Conservation (phyloP, 2,329 filamentous ascomycete species). For the Graphilbum ipis-grandicollis region DNA sequence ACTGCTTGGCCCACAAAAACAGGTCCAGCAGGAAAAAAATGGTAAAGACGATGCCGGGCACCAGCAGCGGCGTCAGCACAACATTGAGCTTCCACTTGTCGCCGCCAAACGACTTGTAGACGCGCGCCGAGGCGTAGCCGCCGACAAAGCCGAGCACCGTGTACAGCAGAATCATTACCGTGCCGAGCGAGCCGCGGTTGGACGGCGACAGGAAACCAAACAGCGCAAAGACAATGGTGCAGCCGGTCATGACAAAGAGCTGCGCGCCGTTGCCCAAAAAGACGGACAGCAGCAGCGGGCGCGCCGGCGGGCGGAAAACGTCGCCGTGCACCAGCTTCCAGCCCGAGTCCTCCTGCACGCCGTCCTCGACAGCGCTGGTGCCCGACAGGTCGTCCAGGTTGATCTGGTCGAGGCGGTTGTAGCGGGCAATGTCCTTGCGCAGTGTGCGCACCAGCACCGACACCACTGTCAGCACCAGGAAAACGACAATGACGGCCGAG, state of each 20-base stretch:
- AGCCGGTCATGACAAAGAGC: conserved; percentile 92
- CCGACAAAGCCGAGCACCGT: conserved; percentile 85
- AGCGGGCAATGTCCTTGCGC: conserved; percentile 87
- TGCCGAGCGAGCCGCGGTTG: conserved; percentile 84
- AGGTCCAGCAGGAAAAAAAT: conserved; percentile 89
- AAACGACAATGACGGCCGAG: conserved; percentile 85
- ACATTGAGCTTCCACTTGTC: conserved; percentile 94
- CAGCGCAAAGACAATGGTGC: conserved; percentile 84
- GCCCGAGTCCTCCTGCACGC: conserved; percentile 90
- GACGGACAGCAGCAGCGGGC: conserved; percentile 69
- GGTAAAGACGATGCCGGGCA: conserved; percentile 72
- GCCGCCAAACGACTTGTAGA: conserved; percentile 90
- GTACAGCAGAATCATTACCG: conserved; percentile 84
- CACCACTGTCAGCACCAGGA: conserved; percentile 77
- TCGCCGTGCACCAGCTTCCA: conserved; percentile 98
- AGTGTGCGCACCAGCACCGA: conserved; percentile 82
- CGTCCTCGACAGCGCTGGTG: conserved; percentile 66
- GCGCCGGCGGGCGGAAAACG: conserved; percentile 77
- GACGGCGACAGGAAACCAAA: conserved; percentile 91
- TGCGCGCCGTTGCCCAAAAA: conserved; percentile 88
- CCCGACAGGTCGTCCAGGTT: conserved; percentile 78
- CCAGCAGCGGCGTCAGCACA: conserved; percentile 64
- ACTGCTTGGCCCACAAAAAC: conserved; percentile 86
- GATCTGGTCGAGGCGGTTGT: conserved; percentile 87
- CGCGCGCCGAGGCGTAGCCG: conserved; percentile 72